phyloP scores from a whole-genome alignment of 2,329 filamentous ascomycete species.

The Colletotrichum musicola region DNA sequence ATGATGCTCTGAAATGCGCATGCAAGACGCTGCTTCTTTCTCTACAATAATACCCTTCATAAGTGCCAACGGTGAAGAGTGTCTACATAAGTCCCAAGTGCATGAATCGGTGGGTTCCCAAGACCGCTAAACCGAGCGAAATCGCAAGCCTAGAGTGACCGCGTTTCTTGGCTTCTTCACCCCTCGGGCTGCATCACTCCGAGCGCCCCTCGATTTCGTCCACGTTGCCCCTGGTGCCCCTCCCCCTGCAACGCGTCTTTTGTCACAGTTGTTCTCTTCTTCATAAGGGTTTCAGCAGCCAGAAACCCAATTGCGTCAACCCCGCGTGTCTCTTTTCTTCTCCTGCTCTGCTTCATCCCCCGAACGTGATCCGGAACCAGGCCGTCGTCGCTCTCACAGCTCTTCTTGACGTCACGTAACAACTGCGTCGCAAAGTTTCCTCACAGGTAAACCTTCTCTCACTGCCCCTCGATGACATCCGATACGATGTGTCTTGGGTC shows the following conservation, averaged over 20 bases:
- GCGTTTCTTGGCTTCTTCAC: slow-evolving; percentile 23
- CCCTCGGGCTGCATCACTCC: slow-evolving; percentile 31
- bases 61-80: neutral
- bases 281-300: slow-evolving; percentile 20
- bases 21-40: no score
- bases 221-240: slow-evolving; percentile 23
- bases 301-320: neutral
- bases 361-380: neutral
- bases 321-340: neutral
- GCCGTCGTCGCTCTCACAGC: neutral
- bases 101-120: neutral
- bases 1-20: no score
- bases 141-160: slow-evolving; percentile 11
- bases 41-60: no score
- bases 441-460: neutral
- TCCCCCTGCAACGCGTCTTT: neutral
- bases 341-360: neutral
- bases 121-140: neutral
- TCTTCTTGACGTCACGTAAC: neutral
- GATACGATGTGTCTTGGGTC: no score
- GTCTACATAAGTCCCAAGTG: neutral
- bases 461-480: no score
- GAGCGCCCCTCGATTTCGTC: slow-evolving; percentile 7
- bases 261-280: slow-evolving; percentile 21
- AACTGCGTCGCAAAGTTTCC: neutral